phyloP scores from a whole-genome alignment of 345 rosid species.

The Jatropha curcas region DNA sequence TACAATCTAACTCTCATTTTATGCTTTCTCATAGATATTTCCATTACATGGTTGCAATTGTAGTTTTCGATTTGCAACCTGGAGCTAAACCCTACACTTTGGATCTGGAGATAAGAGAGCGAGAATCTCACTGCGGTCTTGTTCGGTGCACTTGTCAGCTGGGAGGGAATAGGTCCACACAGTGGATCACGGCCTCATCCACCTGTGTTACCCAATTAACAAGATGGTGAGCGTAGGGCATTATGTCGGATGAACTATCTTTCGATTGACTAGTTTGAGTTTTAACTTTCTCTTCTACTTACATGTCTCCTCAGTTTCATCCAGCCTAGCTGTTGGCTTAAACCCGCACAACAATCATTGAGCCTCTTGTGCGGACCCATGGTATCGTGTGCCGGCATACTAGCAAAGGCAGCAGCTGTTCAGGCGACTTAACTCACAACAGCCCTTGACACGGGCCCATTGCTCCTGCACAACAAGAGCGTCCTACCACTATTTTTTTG shows the following conservation, averaged over 20 bases:
- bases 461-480: slow-evolving; percentile 78
- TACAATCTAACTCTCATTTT: slow-evolving; percentile 8
- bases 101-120: slow-evolving; percentile 87
- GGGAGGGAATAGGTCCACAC: slow-evolving; percentile 65
- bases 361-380: slow-evolving; percentile 94
- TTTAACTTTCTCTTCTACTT: slow-evolving; percentile 17
- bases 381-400: slow-evolving; percentile 99
- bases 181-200: slow-evolving; percentile 85
- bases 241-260: neutral
- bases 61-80: slow-evolving; percentile 83
- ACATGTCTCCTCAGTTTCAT: slow-evolving; percentile 13
- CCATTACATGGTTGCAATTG: slow-evolving; percentile 16
- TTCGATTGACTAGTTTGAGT: slow-evolving; percentile 15
- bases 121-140: slow-evolving; percentile 59
- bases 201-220: slow-evolving; percentile 78
- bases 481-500: slow-evolving; percentile 30
- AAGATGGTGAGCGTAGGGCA: slow-evolving; percentile 67
- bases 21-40: slow-evolving; percentile 23
- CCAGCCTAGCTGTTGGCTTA: slow-evolving; percentile 92
- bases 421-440: slow-evolving; percentile 80
- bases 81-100: slow-evolving; percentile 67
- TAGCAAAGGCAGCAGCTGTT: slow-evolving; percentile 86
- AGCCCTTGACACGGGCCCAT: slow-evolving; percentile 86
- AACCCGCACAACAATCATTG: slow-evolving; percentile 92
- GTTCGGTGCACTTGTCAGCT: slow-evolving; percentile 45